Conservation (phyloP, 352 stramenopile species). For the Pythium oligandrum region DNA sequence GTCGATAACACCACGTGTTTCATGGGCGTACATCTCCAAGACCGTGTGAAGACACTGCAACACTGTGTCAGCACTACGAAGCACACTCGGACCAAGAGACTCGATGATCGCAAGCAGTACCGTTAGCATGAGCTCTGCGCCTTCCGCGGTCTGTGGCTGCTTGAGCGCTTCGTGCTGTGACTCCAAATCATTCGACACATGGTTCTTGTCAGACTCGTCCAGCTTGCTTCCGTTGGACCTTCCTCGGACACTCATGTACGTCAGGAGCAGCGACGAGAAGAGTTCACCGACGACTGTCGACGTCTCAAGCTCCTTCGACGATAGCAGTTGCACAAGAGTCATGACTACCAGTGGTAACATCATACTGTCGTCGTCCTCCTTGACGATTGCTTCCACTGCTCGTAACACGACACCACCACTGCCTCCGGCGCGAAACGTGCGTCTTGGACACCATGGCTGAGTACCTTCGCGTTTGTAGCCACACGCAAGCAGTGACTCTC, state of each 20-base stretch:
- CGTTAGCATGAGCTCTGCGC: constrained; percentile 54
- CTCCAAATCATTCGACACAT: neutral
- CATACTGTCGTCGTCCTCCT: constrained; percentile 13
- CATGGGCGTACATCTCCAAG: constrained; percentile 47
- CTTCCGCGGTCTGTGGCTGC: constrained; percentile 22
- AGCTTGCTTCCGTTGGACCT: constrained; percentile 10
- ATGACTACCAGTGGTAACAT: constrained; percentile 29
- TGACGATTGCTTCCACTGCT: constrained; percentile 4
- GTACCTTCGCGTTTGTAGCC: constrained; percentile 26
- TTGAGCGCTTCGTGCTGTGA: constrained; percentile 16
- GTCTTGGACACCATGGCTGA: constrained; percentile 29
- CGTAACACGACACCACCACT: constrained; percentile 53
- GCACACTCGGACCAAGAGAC: constrained; percentile 59
- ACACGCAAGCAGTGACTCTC: neutral
- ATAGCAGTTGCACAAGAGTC: constrained; percentile 50
- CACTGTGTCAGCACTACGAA: constrained; percentile 59
- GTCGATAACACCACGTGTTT: neutral
- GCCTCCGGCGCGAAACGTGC: constrained; percentile 58
- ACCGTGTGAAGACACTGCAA: constrained; percentile 71
- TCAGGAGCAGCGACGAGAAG: constrained; percentile 70
- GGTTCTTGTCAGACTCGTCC: neutral
- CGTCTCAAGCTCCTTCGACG: constrained; percentile 54
- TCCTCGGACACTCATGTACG: constrained; percentile 61
- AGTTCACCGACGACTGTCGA: constrained; percentile 68
- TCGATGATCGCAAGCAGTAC: constrained; percentile 72